These are phyloP conservation scores for Salix arbutifolia DNA, from an alignment of 345 rosid species.

Conservation along the genomic window DNA sequence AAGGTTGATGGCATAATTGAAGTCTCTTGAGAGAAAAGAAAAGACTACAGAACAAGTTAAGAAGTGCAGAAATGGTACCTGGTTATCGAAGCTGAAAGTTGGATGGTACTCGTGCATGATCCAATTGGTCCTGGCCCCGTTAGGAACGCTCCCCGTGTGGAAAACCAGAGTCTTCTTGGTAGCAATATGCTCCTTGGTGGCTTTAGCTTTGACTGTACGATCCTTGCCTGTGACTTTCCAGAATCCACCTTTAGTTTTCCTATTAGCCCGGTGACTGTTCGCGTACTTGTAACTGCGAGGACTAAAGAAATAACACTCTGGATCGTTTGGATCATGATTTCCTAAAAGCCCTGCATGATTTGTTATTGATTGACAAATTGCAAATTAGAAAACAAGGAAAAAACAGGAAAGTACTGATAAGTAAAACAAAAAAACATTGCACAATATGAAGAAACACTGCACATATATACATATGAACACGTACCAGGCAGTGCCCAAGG, in stretches of 20 bases:
- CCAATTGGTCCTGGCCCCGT: conserved; percentile 7
- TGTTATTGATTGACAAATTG: background rate
- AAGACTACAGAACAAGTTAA: too few relatives aligned
- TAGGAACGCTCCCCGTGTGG: background rate
- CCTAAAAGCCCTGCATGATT: conserved; percentile 10
- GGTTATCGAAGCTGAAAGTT: background rate
- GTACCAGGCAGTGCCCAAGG: conserved; percentile 49
- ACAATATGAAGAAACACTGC: background rate
- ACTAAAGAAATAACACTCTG: conserved; percentile 9
- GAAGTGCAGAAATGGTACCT: background rate
- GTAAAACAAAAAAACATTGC: background rate
- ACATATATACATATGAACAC: too few relatives aligned
- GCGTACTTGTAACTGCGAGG: conserved; percentile 1
- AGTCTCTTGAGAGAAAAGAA: too few relatives aligned
- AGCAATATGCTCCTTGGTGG: background rate
- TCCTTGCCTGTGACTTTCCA: conserved; percentile 19
- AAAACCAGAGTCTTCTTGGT: conserved; percentile 14
- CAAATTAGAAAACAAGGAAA: background rate
- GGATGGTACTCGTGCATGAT: conserved; percentile 13
- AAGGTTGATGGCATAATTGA: background rate
- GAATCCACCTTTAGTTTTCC: conserved; percentile 7
- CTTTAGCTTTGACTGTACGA: background rate
- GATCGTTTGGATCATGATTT: conserved; percentile 16
- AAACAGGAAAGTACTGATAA: background rate
- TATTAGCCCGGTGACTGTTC: background rate